phyloP scores from a whole-genome alignment of 805 yeast genomes.

The Debaryomyces maramus region DNA sequence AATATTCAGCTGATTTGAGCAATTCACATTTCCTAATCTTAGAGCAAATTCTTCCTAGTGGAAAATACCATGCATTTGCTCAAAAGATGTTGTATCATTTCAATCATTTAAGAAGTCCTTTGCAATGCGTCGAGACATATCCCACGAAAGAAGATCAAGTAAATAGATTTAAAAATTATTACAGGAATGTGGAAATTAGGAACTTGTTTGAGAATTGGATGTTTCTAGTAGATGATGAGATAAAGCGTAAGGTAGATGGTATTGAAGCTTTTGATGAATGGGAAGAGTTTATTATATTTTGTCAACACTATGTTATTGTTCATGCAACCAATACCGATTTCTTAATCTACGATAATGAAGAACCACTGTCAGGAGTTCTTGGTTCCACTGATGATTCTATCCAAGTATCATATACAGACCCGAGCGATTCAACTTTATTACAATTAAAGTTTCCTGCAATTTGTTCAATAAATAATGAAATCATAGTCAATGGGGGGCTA shows the following conservation, averaged over 20 bases:
- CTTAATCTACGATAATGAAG: constrained; percentile 11
- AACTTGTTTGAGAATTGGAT: constrained; percentile 64
- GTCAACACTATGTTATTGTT: constrained; percentile 70
- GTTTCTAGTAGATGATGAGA: constrained; percentile 35
- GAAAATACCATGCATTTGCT: constrained; percentile 64
- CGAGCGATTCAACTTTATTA: constrained; percentile 9
- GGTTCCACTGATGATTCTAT: constrained; percentile 3
- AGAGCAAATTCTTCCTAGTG: constrained; percentile 73
- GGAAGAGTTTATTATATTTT: constrained; percentile 75
- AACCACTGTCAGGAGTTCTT: constrained; percentile 2
- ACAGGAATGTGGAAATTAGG: constrained; percentile 46
- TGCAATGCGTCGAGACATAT: constrained; percentile 62
- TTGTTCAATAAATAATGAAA: constrained; percentile 15
- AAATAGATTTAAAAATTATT: constrained; percentile 52
- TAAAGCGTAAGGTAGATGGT: constrained; percentile 40
- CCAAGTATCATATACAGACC: constrained; percentile 3
- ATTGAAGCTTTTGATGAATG: constrained; percentile 80
- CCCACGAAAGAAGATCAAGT: constrained; percentile 51
- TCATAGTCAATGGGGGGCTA: constrained; percentile 43
- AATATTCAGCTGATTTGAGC: constrained; percentile 44
- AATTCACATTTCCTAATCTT: constrained; percentile 62
- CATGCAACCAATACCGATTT: constrained; percentile 54
- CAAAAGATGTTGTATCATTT: constrained; percentile 75
- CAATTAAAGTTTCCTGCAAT: constrained; percentile 48
- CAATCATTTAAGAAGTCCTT: constrained; percentile 61